phyloP scores from a whole-genome alignment of 225 moss, liverwort and hornwort genomes.

The Neckera pumila region DNA sequence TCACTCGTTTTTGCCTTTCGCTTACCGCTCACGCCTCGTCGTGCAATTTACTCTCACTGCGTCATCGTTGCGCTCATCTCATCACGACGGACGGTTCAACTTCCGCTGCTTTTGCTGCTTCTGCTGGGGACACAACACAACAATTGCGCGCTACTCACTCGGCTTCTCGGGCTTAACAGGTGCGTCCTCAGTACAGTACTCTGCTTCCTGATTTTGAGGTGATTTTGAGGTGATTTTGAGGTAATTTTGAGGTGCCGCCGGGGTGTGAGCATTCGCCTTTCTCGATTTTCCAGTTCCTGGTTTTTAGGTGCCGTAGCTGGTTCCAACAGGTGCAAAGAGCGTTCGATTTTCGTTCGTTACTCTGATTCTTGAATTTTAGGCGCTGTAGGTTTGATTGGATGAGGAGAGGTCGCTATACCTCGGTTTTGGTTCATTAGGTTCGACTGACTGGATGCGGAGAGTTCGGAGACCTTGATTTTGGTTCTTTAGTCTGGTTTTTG shows the following conservation, averaged over 20 bases:
- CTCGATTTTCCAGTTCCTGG: background rate
- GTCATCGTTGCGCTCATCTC: background rate
- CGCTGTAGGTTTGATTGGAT: background rate
- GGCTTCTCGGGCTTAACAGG: background rate
- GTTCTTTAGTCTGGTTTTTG: background rate
- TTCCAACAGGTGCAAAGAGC: background rate
- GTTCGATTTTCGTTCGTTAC: background rate
- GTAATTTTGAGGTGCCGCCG: background rate
- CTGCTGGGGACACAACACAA: background rate
- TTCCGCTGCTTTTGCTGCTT: background rate
- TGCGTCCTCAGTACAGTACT: background rate
- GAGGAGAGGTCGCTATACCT: background rate
- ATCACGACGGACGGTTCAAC: background rate
- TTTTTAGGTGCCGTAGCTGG: background rate
- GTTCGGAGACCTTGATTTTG: background rate
- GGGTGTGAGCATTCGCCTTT: background rate
- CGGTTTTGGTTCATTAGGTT: background rate
- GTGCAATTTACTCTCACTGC: background rate
- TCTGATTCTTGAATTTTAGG: background rate
- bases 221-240: too few relatives aligned
- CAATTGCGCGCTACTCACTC: background rate
- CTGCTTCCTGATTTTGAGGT: background rate
- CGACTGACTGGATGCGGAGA: background rate
- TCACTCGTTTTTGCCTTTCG: background rate
- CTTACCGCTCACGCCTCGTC: background rate